Percentiles rank a stretch among this genome's conserved stretches.
phyloP scores from a whole-genome alignment of 768 basidiomycete species.

The Panaeolus cyanescens region DNA sequence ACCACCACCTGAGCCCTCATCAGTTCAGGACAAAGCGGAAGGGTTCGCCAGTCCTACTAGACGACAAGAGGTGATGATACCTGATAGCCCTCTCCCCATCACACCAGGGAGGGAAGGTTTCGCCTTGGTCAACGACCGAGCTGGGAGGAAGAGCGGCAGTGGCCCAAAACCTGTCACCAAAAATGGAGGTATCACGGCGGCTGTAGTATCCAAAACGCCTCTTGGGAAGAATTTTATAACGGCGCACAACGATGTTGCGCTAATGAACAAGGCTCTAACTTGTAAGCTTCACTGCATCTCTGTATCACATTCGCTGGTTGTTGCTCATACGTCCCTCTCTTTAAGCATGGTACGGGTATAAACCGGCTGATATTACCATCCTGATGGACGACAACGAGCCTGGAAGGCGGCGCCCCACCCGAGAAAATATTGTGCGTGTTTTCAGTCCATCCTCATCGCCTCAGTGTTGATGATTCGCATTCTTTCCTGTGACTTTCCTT shows the following conservation, averaged over 20 bases:
- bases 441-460: background rate
- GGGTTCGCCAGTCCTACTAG: too few species aligned
- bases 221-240: background rate
- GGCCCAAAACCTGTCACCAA: background rate
- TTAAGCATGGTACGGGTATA: constrained; percentile 32
- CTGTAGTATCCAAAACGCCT: background rate
- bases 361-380: constrained; percentile 37
- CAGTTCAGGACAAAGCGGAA: too few species aligned
- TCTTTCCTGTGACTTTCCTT: background rate
- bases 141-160: background rate
- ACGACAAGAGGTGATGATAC: too few species aligned
- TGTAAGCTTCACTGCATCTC: background rate
- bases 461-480: background rate
- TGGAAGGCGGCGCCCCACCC: constrained; percentile 38
- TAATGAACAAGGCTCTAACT: background rate
- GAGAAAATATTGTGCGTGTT: constrained; percentile 43
- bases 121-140: background rate
- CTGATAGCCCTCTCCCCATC: background rate
- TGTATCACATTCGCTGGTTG: background rate
- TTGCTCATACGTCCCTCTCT: background rate
- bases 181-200: background rate
- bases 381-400: constrained; percentile 42
- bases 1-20: too few species aligned
- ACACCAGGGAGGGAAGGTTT: background rate
- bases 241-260: background rate